These are phyloP conservation scores for Spizellomyces sp. DNA, from an alignment of 192 early-diverging fungal species.

Conservation along the genomic window DNA sequence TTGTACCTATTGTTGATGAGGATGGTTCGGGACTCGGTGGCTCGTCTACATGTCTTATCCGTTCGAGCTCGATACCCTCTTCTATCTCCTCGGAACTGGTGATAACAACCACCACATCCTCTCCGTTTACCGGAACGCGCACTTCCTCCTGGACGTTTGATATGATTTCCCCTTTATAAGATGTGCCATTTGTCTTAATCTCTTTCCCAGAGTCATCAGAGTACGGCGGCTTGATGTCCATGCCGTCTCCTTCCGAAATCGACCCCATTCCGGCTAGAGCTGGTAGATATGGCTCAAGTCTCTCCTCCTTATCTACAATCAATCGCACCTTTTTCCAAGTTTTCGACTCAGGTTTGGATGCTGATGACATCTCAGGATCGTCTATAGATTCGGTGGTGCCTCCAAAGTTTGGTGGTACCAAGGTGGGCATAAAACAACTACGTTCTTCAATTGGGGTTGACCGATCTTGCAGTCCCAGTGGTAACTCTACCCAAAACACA, in stretches of 20 bases:
- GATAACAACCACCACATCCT: no score
- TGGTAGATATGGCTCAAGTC: slow-evolving; percentile 8
- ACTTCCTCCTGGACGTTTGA: no score
- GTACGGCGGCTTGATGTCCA: no score
- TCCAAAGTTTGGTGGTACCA: neutral
- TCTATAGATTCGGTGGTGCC: no score
- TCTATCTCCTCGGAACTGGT: no score
- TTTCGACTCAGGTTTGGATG: neutral
- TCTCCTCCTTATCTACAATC: neutral
- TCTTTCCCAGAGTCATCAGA: no score
- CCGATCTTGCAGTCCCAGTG: slow-evolving; percentile 14
- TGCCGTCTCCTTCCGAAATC: no score
- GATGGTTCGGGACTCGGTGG: neutral
- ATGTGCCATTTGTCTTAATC: no score
- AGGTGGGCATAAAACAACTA: neutral
- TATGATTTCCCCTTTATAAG: no score
- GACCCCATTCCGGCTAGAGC: slow-evolving; percentile 9
- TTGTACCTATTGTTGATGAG: neutral
- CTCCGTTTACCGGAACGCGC: no score
- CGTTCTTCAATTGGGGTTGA: neutral
- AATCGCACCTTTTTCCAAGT: slow-evolving; percentile 7
- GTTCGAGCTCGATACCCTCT: no score
- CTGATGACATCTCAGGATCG: neutral
- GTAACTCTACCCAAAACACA: slow-evolving; percentile 31
- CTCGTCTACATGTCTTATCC: no score